Evolutionary conservation across 2,329 filamentous ascomycete species (phyloP), one percentile per base, ranked within the genome.

Genomic region (Nothophaeocryptopus gaeumannii): DNA sequence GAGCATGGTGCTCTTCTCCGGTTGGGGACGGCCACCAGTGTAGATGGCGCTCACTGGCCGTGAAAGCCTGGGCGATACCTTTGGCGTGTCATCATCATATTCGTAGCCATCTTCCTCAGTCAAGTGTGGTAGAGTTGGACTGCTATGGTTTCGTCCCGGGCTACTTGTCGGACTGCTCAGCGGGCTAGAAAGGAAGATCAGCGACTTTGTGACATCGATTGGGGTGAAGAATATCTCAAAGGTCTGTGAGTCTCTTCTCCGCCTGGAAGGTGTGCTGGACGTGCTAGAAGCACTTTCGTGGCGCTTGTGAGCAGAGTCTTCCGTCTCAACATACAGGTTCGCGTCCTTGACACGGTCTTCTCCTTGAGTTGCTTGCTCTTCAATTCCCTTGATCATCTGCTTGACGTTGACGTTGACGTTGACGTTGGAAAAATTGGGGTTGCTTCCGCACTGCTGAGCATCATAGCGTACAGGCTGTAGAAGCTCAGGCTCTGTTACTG

Each of bases 171-270:
- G 58, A 34, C 58, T 60, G 8, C 43, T 47, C 13, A 58, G 45
- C 31, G 62, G 61, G 39, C 61, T 63, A 2, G 57, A 57, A 9
- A 65, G 36, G 31, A 50, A 60, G 16, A 58, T 56, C 39, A 51
- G 48, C 14, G 50, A 55, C 10, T 36, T 50, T 9, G 54, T 58
- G 5, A 58, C 55, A 34, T 62, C 55, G 33, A 55, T 58, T 1
- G 62, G 61, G 3, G 56, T 58, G 40, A 64, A 64, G 47, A 62
- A 64, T 9, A 64, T 58, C 8, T 62, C 60, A 15, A 45, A 44
- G 15, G 41, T 40, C 12, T 50, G 37, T 5, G 42, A 47, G 5
- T 49, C 26, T 9, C 45, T 42, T 10, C 40, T 47, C 14, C 51
- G 49, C 5, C 40, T 40, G 10, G 46, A 55, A 8, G 46, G 39